Conservation (phyloP, 1,284 basidiomycete species). For the Tremellales sp. region DNA sequence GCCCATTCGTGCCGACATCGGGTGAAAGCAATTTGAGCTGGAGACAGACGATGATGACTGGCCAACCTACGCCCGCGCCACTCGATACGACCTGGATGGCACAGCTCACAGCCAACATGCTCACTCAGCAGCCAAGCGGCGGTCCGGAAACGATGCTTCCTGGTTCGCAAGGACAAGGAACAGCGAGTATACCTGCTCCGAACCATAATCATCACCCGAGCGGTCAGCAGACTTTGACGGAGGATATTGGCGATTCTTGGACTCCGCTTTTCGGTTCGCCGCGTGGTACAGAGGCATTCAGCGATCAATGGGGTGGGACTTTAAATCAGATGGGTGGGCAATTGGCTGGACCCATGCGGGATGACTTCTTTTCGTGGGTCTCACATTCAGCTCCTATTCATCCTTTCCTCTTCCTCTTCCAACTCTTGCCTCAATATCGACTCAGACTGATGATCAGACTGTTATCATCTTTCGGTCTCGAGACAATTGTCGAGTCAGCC, state of each 20-base stretch:
- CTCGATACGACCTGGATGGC: background rate
- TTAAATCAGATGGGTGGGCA: slow-evolving; percentile 14
- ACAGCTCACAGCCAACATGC: background rate
- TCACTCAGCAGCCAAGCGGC: background rate
- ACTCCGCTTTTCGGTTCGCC: slow-evolving; percentile 1
- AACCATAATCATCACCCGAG: background rate
- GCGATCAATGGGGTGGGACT: slow-evolving; percentile 5
- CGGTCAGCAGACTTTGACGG: background rate
- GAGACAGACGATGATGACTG: no score
- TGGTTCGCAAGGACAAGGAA: background rate
- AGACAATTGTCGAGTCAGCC: slow-evolving; percentile 7
- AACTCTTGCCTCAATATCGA: background rate
- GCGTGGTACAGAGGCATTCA: slow-evolving; percentile 1
- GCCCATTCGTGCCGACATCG: background rate
- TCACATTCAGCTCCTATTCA: background rate
- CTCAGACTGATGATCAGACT: slow-evolving; percentile 5
- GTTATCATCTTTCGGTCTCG: slow-evolving; percentile 18
- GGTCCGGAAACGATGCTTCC: background rate
- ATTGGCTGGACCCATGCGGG: slow-evolving; percentile 17
- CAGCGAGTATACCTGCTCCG: background rate
- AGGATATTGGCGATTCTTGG: background rate
- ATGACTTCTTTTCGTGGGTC: slow-evolving; percentile 30
- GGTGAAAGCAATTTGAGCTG: background rate
- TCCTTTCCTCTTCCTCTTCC: background rate
- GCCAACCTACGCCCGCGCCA: background rate